Evolutionary conservation across 2,329 filamentous ascomycete species (phyloP).

Genomic region (Juglanconis oblonga): DNA sequence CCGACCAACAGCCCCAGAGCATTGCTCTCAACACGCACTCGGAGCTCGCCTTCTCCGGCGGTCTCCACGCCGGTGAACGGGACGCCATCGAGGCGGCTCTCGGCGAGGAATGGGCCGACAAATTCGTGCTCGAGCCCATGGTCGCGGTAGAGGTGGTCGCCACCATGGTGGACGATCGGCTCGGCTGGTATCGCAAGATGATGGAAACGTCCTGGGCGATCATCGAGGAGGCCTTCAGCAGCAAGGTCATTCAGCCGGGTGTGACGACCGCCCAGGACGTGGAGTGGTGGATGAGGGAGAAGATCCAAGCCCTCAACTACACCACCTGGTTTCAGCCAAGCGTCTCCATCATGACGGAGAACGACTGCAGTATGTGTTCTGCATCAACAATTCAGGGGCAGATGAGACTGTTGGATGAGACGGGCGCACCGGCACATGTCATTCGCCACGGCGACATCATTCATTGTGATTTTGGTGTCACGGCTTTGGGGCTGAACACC

Average conservation of each 20-base stretch:
- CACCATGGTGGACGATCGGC: constrained; percentile 37
- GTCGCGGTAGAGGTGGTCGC: constrained; percentile 44
- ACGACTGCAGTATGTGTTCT: constrained; percentile 20
- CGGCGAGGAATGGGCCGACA: constrained; percentile 35
- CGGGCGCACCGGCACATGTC: constrained; percentile 20
- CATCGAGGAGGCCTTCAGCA: constrained; percentile 44
- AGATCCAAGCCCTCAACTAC: constrained; percentile 46
- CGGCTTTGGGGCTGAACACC: constrained; percentile 45
- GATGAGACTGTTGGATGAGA: background rate
- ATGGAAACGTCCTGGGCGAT: constrained; percentile 51
- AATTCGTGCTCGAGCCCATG: constrained; percentile 42
- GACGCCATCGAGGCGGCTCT: constrained; percentile 32
- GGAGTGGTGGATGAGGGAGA: constrained; percentile 51
- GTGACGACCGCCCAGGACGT: constrained; percentile 43
- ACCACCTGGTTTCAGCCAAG: constrained; percentile 51
- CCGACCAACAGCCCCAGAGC: constrained; percentile 30
- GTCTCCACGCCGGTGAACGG: constrained; percentile 47
- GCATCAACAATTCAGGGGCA: background rate
- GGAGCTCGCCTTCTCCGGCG: constrained; percentile 44
- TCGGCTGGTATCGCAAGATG: constrained; percentile 42
- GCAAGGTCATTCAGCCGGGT: constrained; percentile 39
- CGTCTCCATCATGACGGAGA: constrained; percentile 38
- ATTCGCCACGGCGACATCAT: constrained; percentile 46
- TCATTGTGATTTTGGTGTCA: constrained; percentile 48
- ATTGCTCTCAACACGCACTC: constrained; percentile 44